Percentiles rank a stretch among this genome's conserved stretches.
phyloP scores from a whole-genome alignment of 2,329 filamentous ascomycete species.

The Ascochyta rabiei region DNA sequence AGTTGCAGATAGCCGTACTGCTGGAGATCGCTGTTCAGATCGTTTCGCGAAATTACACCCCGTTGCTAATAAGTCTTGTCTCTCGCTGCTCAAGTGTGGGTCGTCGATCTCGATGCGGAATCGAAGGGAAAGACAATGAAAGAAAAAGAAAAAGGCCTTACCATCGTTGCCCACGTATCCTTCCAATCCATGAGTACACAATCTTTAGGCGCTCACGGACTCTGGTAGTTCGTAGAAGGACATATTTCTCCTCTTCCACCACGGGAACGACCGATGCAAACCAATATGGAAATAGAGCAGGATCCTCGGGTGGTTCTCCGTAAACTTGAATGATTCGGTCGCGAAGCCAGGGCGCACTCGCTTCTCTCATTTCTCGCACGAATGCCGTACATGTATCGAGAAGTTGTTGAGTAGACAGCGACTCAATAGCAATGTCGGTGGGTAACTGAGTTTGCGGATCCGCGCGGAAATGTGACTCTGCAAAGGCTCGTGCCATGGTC shows the following conservation, averaged over 20 bases:
- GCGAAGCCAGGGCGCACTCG: slow-evolving; percentile 76
- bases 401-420: slow-evolving; percentile 73
- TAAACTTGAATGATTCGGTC: slow-evolving; percentile 74
- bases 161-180: slow-evolving; percentile 74
- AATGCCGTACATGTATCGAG: slow-evolving; percentile 71
- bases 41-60: not conserved
- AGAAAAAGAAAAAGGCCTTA: slow-evolving; percentile 53
- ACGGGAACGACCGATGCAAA: slow-evolving; percentile 82
- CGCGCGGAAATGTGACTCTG: slow-evolving; percentile 46
- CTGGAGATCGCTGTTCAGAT: not conserved
- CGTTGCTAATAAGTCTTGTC: not conserved
- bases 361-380: slow-evolving; percentile 69
- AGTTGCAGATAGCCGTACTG: not conserved
- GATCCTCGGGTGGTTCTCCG: slow-evolving; percentile 77
- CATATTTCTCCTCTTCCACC: slow-evolving; percentile 78
- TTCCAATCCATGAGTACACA: slow-evolving; percentile 76
- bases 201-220: slow-evolving; percentile 84
- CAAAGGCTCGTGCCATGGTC: slow-evolving; percentile 43
- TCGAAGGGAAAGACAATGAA: not conserved
- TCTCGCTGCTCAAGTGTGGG: slow-evolving; percentile 3
- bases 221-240: slow-evolving; percentile 72
- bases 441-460: slow-evolving; percentile 34
- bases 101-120: slow-evolving; percentile 4
- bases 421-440: slow-evolving; percentile 51
- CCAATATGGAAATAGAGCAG: slow-evolving; percentile 86